Percentiles rank a stretch among this genome's conserved stretches.
Conservation (phyloP, 345 rosid species). For the Psidium guajava region DNA sequence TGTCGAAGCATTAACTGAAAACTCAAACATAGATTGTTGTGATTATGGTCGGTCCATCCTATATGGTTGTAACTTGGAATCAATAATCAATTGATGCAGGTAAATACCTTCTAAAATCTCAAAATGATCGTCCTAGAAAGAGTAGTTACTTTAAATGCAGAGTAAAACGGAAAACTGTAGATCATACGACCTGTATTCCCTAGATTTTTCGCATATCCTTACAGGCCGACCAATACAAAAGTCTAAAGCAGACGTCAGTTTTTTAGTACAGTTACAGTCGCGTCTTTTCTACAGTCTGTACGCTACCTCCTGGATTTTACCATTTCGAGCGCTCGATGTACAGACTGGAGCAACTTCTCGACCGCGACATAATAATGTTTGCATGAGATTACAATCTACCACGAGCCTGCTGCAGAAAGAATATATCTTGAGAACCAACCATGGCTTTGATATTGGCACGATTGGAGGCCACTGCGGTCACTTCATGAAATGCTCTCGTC, state of each 20-base stretch:
- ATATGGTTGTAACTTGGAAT: neutral
- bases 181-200: neutral
- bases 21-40: neutral
- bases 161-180: neutral
- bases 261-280: neutral
- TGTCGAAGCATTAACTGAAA: neutral
- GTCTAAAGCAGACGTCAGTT: neutral
- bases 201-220: neutral
- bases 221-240: neutral
- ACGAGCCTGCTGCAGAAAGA: neutral
- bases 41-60: neutral
- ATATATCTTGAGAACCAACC: neutral
- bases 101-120: neutral
- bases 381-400: neutral
- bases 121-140: neutral
- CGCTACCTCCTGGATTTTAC: neutral
- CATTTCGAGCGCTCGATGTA: neutral
- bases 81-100: neutral
- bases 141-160: neutral
- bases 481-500: neutral
- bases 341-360: neutral
- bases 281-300: neutral
- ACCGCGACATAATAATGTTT: neutral
- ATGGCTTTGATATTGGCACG: neutral
- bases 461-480: neutral